Evolutionary conservation across 2,329 filamentous ascomycete genomes (phyloP).

Genomic region (Ophidiomyces ophidiicola): DNA sequence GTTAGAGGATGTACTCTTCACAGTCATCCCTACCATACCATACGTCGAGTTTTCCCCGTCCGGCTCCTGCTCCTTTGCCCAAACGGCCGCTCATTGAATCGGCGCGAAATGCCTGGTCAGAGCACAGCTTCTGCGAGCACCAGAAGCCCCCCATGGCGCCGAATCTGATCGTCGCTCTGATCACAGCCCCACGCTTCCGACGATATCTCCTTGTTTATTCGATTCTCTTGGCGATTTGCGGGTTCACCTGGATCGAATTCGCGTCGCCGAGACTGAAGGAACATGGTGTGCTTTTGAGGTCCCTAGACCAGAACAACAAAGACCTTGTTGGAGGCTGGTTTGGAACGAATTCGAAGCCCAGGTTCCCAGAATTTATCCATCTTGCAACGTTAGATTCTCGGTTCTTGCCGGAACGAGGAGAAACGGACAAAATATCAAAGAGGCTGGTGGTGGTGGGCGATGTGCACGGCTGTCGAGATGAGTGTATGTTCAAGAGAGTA

Average conservation of each 20-base stretch:
- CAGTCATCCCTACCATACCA: too few species aligned
- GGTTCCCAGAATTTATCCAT: constrained; percentile 40
- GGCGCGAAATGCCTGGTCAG: constrained; percentile 30
- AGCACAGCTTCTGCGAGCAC: constrained; percentile 19
- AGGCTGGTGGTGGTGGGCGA: constrained; percentile 77
- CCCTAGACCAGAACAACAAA: constrained; percentile 24
- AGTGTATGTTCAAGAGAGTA: constrained; percentile 37
- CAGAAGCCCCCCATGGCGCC: constrained; percentile 16
- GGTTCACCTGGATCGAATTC: constrained; percentile 25
- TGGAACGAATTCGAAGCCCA: constrained; percentile 37
- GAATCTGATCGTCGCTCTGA: constrained; percentile 21
- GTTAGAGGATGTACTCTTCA: too few species aligned
- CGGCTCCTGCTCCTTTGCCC: background rate
- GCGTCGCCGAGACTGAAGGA: constrained; percentile 26
- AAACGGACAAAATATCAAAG: constrained; percentile 26
- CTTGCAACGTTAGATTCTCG: constrained; percentile 39
- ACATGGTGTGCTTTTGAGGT: constrained; percentile 20
- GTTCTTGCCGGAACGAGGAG: constrained; percentile 33
- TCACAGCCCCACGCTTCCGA: constrained; percentile 32
- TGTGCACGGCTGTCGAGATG: constrained; percentile 72
- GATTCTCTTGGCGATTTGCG: constrained; percentile 23
- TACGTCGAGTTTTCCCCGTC: too few species aligned
- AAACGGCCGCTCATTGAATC: constrained; percentile 28
- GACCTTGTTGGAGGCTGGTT: constrained; percentile 29
- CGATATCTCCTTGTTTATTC: constrained; percentile 29